Evolutionary conservation across 768 basidiomycete species (phyloP).

Genomic region (Pholiota microspora): DNA sequence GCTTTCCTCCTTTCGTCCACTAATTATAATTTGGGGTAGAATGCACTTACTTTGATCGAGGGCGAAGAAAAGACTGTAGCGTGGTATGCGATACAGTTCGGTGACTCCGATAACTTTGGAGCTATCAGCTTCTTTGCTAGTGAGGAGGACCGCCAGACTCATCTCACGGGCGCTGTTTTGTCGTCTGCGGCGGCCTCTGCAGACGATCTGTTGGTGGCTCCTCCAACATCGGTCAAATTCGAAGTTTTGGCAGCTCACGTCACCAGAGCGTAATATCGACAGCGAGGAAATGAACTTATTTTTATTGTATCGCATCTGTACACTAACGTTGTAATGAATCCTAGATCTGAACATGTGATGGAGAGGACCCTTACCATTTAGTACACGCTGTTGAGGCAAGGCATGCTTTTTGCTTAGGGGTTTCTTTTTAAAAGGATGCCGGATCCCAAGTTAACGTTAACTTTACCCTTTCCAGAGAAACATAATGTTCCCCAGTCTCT

Average conservation of each 20-base stretch:
- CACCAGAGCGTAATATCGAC: neutral
- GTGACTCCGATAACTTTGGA: slow-evolving; percentile 33
- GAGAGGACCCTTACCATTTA: neutral
- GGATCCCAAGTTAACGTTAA: slow-evolving; percentile 3
- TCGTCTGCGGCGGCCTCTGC: slow-evolving; percentile 30
- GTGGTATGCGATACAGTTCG: slow-evolving; percentile 38
- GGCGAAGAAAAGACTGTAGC: slow-evolving; percentile 30
- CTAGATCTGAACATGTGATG: neutral
- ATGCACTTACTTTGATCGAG: slow-evolving; percentile 31
- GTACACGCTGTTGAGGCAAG: slow-evolving; percentile 18
- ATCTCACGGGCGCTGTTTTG: slow-evolving; percentile 34
- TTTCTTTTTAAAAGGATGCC: slow-evolving; percentile 6
- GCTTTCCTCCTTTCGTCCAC: neutral
- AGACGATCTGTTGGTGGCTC: slow-evolving; percentile 26
- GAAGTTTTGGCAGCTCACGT: slow-evolving; percentile 35
- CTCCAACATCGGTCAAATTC: slow-evolving; percentile 29
- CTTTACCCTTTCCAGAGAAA: neutral
- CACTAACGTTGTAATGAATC: neutral
- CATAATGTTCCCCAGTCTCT: slow-evolving; percentile 18
- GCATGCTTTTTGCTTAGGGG: neutral
- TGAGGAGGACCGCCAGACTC: slow-evolving; percentile 30
- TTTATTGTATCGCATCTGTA: neutral
- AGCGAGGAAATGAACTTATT: neutral
- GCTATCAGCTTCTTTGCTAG: slow-evolving; percentile 36
- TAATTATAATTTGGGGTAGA: slow-evolving; percentile 15